phyloP scores from a whole-genome alignment of 2,329 filamentous ascomycete genomes.

The Stagonosporopsis cucurbitacearum region DNA sequence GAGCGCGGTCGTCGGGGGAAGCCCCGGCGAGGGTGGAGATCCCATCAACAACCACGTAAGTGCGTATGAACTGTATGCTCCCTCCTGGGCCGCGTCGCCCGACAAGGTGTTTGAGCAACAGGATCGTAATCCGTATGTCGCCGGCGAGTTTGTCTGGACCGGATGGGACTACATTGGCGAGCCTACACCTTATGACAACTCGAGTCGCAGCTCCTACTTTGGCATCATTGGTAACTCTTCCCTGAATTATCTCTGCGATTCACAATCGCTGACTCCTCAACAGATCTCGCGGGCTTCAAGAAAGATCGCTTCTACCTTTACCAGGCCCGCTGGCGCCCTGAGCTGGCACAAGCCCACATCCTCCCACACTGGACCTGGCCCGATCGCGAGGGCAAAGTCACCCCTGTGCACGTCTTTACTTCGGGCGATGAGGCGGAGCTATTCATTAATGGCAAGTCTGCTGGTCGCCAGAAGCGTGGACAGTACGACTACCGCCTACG shows the following conservation, averaged over 20 bases:
- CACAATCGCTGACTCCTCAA: background rate
- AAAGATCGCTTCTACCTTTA: conserved; percentile 65
- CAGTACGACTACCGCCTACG: conserved; percentile 57
- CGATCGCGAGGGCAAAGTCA: conserved; percentile 54
- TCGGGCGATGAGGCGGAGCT: conserved; percentile 61
- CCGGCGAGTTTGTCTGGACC: conserved; percentile 62
- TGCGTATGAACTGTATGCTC: conserved; percentile 60
- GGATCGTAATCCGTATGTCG: conserved; percentile 58
- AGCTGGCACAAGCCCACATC: conserved; percentile 57
- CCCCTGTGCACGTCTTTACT: conserved; percentile 63
- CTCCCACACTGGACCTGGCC: conserved; percentile 65
- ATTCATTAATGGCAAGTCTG: conserved; percentile 59
- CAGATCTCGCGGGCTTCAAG: conserved; percentile 62
- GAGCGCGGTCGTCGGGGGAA: conserved; percentile 48
- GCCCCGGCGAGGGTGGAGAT: conserved; percentile 47
- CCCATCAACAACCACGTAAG: conserved; percentile 50
- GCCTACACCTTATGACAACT: conserved; percentile 56
- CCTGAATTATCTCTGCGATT: too few relatives aligned
- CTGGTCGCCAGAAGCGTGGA: conserved; percentile 49
- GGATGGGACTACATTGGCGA: conserved; percentile 61
- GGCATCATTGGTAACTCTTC: conserved; percentile 53
- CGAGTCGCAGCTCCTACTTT: conserved; percentile 59
- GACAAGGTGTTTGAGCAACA: conserved; percentile 62
- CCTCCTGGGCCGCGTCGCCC: conserved; percentile 56
- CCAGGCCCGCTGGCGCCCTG: conserved; percentile 60